phyloP scores from a whole-genome alignment of 2,329 filamentous ascomycete species.

The Penicillium sp. region DNA sequence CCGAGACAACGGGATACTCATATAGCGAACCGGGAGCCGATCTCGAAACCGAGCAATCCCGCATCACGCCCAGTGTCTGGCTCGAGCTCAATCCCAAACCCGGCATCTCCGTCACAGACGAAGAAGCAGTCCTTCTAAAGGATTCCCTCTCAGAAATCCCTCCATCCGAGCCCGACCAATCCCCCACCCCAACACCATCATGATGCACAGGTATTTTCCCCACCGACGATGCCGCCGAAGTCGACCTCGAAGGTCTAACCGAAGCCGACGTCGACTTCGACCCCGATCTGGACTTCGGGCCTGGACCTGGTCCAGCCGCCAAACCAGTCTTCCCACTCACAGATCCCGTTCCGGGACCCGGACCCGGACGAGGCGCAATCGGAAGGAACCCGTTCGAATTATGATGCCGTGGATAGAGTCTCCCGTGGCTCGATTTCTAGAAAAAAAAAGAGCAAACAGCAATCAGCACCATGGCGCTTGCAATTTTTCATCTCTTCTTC shows the following conservation, averaged over 20 bases:
- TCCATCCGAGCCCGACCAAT: conserved; percentile 24
- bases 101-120: neutral
- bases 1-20: conserved; percentile 11
- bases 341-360: no score
- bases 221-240: conserved; percentile 1
- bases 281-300: neutral
- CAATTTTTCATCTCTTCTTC: conserved; percentile 13
- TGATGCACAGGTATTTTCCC: neutral
- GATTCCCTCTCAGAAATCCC: neutral
- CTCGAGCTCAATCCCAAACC: neutral
- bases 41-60: neutral
- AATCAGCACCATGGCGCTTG: conserved; percentile 24
- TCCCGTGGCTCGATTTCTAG: conserved; percentile 26
- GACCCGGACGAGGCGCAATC: conserved; percentile 22
- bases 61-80: neutral
- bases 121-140: neutral
- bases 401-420: conserved; percentile 23
- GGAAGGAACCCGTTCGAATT: conserved; percentile 23
- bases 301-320: neutral
- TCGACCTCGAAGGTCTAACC: conserved; percentile 4
- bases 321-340: no score
- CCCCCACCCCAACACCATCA: neutral
- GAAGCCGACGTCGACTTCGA: conserved; percentile 16
- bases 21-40: conserved; percentile 10
- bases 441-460: conserved; percentile 15